These are phyloP conservation scores for Globisporangium radiosum DNA, from an alignment of 352 stramenopile genomes.

Conservation along the genomic window DNA sequence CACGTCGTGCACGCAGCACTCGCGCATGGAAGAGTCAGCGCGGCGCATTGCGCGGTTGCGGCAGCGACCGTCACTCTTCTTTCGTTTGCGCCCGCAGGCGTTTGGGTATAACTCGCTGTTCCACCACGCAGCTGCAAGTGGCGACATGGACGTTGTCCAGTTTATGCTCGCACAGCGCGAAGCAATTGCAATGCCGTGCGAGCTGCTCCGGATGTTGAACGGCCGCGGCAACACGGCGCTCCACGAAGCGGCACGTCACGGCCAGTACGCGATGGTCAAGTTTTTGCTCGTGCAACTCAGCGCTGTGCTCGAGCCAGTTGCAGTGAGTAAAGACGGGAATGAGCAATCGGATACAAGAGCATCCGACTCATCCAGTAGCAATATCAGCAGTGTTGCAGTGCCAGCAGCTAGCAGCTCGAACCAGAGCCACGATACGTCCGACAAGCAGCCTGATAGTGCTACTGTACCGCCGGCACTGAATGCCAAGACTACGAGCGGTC, in stretches of 20 bases:
- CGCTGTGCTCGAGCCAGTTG: too few relatives aligned
- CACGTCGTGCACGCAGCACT: slow-evolving; percentile 36
- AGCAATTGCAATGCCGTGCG: not conserved
- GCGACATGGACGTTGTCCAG: slow-evolving; percentile 74
- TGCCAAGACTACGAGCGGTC: not conserved
- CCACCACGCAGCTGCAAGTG: slow-evolving; percentile 50
- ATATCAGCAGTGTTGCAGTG: too few relatives aligned
- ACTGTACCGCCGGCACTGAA: not conserved
- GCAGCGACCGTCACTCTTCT: slow-evolving; percentile 35
- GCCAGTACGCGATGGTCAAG: slow-evolving; percentile 70
- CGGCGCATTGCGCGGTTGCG: slow-evolving; percentile 48
- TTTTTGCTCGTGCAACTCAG: slow-evolving; percentile 33
- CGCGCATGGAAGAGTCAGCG: slow-evolving; percentile 69
- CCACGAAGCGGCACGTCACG: slow-evolving; percentile 56
- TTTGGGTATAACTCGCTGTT: slow-evolving; percentile 70
- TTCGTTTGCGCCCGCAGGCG: slow-evolving; percentile 37
- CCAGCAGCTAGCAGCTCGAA: slow-evolving; percentile 4
- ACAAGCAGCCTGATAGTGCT: not conserved
- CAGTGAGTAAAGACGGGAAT: not conserved
- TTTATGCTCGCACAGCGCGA: slow-evolving; percentile 50
- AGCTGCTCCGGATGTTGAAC: slow-evolving; percentile 48
- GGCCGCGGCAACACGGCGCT: slow-evolving; percentile 48
- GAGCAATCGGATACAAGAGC: not conserved
- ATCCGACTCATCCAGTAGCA: too few relatives aligned
- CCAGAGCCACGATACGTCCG: slow-evolving; percentile 4